Evolutionary conservation across 495 filamentous ascomycete genomes (phyloP), one percentile per base, ranked within the genome.

Genomic region (Penicillium atrosanguineum): DNA sequence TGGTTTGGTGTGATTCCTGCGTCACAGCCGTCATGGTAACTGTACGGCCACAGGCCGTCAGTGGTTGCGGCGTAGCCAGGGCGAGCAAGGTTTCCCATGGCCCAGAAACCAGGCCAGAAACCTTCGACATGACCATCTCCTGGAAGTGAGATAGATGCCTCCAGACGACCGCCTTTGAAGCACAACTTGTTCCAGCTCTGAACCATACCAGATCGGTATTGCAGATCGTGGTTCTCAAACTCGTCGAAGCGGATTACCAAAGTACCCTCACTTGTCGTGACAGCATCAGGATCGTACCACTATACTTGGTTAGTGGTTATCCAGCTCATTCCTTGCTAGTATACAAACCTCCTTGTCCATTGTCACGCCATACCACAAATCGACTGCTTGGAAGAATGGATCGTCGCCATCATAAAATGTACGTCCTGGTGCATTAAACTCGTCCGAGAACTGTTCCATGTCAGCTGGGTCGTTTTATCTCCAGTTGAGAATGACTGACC

Each of bases 101-200:
- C 79, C 88, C 88, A 91, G 69, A 89, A 88, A 59, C 87, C 88
- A 49, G 87, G 87, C 88, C 88, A 91, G 67, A 90, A 87, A 18
- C 88, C 87, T 25, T 82, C 72, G 23, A 81, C 77, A 39, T 89
- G 83, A 6, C 87, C 88, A 28, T 76, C 63, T 18, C 88, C 88
- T 6, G 88, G 88, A 8, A 91, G 73, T 1, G 88, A 92, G 29
- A 88, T 80, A 57, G 85, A 88, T 12, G 87, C 88, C 71, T 91
- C 87, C n/a, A 91, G 67, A 37, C 84, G 76, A 14, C 88, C 88
- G 16, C 88, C 88, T 45, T 84, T 88, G 67, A 90, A 88, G 64
- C 88, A 90, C 40, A 90, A 55, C 61, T 90, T 83, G 66, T 91
- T 91, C 88, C 88, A 91, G 23, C 83, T 88, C 55, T 91, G 87